Evolutionary conservation across 257 asterid species (phyloP).

Genomic region (Orobanche coerulescens): DNA sequence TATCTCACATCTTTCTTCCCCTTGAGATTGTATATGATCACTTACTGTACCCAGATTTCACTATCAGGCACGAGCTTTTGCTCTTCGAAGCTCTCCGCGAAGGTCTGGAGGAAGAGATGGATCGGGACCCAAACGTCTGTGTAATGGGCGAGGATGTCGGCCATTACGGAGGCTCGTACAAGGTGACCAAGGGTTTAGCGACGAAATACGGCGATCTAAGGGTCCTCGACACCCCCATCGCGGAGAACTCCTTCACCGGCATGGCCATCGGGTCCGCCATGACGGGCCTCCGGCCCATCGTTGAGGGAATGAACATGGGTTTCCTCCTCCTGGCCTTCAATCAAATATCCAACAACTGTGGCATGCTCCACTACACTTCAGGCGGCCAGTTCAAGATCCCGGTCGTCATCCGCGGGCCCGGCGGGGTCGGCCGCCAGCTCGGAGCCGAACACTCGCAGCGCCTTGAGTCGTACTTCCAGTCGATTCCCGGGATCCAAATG

Average conservation of each 20-base stretch:
- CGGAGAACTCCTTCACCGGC: conserved; percentile 85
- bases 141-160: conserved; percentile 83
- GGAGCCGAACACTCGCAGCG: conserved; percentile 93
- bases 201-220: conserved; percentile 70
- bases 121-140: conserved; percentile 65
- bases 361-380: conserved; percentile 89
- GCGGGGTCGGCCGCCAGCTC: conserved; percentile 92
- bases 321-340: conserved; percentile 78
- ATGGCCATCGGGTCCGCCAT: conserved; percentile 87
- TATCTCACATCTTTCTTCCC: too few species aligned
- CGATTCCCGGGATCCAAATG: conserved; percentile 82
- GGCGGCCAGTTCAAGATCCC: conserved; percentile 87
- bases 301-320: conserved; percentile 96
- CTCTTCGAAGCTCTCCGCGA: conserved; percentile 82
- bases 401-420: conserved; percentile 78
- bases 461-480: conserved; percentile 75
- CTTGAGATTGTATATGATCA: too few species aligned
- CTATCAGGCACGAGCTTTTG: conserved; percentile 64
- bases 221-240: conserved; percentile 83
- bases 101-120: conserved; percentile 92
- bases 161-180: conserved; percentile 86
- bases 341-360: conserved; percentile 84
- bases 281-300: conserved; percentile 73
- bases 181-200: conserved; percentile 70
- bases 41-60: too few species aligned